These are phyloP conservation scores for Drechslerella dactyloides DNA, from an alignment of 2,329 filamentous ascomycete species.

Conservation along the genomic window DNA sequence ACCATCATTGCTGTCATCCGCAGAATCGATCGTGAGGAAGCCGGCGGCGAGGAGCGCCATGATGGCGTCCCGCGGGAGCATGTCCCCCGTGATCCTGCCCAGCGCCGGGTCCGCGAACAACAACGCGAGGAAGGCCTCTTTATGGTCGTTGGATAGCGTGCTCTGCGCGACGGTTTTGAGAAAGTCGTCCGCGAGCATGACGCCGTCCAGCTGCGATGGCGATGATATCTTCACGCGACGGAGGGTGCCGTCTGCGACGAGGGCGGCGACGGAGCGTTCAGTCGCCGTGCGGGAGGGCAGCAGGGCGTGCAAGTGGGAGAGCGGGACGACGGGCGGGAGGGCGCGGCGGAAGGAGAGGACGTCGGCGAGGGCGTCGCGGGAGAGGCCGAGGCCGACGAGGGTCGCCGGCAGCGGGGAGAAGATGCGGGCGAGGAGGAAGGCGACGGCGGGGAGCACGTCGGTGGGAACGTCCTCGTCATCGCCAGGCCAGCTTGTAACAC, in stretches of 20 bases:
- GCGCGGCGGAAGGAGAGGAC: constrained; percentile 36
- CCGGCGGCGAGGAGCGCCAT: constrained; percentile 38
- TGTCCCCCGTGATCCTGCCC: constrained; percentile 23
- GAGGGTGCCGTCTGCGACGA: constrained; percentile 37
- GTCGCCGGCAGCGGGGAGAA: constrained; percentile 49
- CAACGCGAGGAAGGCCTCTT: constrained; percentile 28
- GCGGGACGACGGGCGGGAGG: constrained; percentile 40
- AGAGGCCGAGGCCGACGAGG: constrained; percentile 49
- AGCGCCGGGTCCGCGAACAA: constrained; percentile 17
- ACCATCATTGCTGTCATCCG: background rate
- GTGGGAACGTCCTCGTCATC: constrained; percentile 11
- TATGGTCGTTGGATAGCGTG: constrained; percentile 15
- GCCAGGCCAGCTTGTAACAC: constrained; percentile 27
- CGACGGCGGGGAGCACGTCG: constrained; percentile 31
- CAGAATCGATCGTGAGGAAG: constrained; percentile 34
- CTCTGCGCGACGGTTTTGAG: constrained; percentile 31
- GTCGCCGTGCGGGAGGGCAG: constrained; percentile 41
- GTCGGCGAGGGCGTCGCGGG: constrained; percentile 40
- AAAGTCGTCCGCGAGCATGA: constrained; percentile 42
- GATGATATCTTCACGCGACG: constrained; percentile 26
- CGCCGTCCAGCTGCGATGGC: constrained; percentile 24
- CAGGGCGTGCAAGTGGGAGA: constrained; percentile 33
- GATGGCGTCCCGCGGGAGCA: constrained; percentile 20
- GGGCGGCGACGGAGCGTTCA: constrained; percentile 27
- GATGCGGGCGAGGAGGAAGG: constrained; percentile 20